These are phyloP conservation scores for Drosera spatulata DNA, from an alignment of 179 eudicot genomes.

Conservation along the genomic window DNA sequence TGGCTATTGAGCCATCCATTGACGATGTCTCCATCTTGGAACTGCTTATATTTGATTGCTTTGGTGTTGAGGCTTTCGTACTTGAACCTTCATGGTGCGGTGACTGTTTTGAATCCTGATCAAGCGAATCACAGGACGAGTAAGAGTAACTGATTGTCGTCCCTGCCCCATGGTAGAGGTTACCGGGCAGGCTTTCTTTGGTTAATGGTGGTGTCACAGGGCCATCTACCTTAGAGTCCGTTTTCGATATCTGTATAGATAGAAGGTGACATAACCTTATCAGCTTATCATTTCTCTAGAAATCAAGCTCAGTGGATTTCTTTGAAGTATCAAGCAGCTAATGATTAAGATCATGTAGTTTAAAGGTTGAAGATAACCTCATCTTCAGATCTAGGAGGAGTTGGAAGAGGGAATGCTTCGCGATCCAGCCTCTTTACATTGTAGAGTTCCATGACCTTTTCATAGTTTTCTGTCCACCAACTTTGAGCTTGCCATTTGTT, in stretches of 20 bases:
- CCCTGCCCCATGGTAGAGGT: constrained; percentile 38
- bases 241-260: constrained; percentile 40
- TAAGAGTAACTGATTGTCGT: constrained; percentile 25
- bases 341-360: too few species aligned
- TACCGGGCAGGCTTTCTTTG: constrained; percentile 52
- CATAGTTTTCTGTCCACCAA: constrained; percentile 95
- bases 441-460: constrained; percentile 88
- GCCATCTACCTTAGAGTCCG: constrained; percentile 44
- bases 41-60: constrained; percentile 68
- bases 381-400: constrained; percentile 69
- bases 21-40: constrained; percentile 75
- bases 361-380: constrained; percentile 31
- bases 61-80: constrained; percentile 65
- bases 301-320: too few species aligned
- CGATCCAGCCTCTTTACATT: constrained; percentile 81
- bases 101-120: constrained; percentile 50
- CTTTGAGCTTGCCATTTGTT: constrained; percentile 93
- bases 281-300: not conserved
- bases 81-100: constrained; percentile 48
- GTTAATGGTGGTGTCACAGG: constrained; percentile 72
- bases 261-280: not conserved
- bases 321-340: too few species aligned
- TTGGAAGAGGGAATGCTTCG: constrained; percentile 80
- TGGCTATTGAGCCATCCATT: constrained; percentile 56
- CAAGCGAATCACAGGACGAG: constrained; percentile 84